phyloP scores from a whole-genome alignment of 257 asterid genomes.

The Capsicum baccatum region DNA sequence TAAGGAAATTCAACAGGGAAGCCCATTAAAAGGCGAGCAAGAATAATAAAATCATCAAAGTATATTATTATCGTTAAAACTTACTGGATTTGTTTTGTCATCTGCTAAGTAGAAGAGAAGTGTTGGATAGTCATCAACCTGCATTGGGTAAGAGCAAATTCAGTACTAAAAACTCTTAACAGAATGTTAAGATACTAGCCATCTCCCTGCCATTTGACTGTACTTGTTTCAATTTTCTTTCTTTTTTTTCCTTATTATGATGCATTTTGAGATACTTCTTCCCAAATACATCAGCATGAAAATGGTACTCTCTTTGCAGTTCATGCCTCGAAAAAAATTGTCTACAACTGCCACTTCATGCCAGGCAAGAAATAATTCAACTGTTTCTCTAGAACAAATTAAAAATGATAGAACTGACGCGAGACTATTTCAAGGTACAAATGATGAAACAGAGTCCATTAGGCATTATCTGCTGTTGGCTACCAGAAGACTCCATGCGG shows the following conservation, averaged over 20 bases:
- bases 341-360: background rate
- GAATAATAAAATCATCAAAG: background rate
- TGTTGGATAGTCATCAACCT: slow-evolving; percentile 86
- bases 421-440: background rate
- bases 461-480: slow-evolving; percentile 1
- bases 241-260: background rate
- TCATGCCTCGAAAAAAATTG: background rate
- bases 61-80: background rate
- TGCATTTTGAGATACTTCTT: background rate
- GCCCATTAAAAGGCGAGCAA: background rate
- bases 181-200: background rate
- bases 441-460: background rate
- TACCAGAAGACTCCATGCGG: slow-evolving; percentile 4
- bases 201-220: background rate
- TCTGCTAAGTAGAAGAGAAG: slow-evolving; percentile 74
- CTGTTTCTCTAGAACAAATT: background rate
- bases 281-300: background rate
- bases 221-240: background rate
- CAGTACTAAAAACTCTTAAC: background rate
- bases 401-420: background rate
- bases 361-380: background rate
- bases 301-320: background rate
- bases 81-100: slow-evolving; percentile 77
- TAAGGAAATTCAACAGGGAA: background rate
- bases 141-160: slow-evolving; percentile 33